Evolutionary conservation across 805 yeast genomes (phyloP).

Genomic region (Kuraishia ogatae): DNA sequence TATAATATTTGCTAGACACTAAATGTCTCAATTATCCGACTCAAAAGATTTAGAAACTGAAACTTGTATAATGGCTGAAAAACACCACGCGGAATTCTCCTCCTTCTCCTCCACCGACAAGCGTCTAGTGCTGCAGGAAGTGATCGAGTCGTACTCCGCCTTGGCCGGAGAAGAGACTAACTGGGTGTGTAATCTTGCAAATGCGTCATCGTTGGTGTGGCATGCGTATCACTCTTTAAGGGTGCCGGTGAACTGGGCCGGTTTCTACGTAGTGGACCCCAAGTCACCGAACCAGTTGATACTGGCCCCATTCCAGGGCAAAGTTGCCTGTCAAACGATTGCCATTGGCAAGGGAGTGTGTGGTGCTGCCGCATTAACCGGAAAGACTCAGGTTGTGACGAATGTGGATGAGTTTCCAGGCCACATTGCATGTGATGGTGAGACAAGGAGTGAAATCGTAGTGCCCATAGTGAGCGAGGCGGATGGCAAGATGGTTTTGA

Average conservation of each 20-base stretch:
- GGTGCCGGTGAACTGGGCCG: conserved; percentile 79
- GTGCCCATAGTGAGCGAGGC: conserved; percentile 53
- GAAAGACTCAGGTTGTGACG: conserved; percentile 62
- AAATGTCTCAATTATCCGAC: too few relatives aligned
- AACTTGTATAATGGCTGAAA: not conserved
- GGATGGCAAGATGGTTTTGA: conserved; percentile 13
- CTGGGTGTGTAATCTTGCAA: conserved; percentile 88
- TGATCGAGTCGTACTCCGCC: conserved; percentile 57
- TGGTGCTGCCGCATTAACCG: conserved; percentile 65
- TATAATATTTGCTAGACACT: too few relatives aligned
- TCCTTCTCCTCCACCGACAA: conserved; percentile 35
- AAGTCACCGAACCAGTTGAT: conserved; percentile 36
- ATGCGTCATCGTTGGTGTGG: conserved; percentile 83
- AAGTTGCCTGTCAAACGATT: conserved; percentile 89
- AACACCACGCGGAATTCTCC: conserved; percentile 65
- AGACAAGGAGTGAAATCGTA: conserved; percentile 86
- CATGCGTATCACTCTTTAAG: conserved; percentile 64
- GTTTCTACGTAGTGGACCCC: conserved; percentile 62
- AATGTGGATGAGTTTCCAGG: conserved; percentile 80
- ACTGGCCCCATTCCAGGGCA: conserved; percentile 93
- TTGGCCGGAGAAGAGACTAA: conserved; percentile 53
- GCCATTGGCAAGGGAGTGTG: conserved; percentile 82
- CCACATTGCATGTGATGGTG: conserved; percentile 97
- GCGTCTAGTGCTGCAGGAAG: conserved; percentile 46
- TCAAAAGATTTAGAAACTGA: too few relatives aligned